Conservation (phyloP, 345 rosid species). For the Eucalyptus virginea region DNA sequence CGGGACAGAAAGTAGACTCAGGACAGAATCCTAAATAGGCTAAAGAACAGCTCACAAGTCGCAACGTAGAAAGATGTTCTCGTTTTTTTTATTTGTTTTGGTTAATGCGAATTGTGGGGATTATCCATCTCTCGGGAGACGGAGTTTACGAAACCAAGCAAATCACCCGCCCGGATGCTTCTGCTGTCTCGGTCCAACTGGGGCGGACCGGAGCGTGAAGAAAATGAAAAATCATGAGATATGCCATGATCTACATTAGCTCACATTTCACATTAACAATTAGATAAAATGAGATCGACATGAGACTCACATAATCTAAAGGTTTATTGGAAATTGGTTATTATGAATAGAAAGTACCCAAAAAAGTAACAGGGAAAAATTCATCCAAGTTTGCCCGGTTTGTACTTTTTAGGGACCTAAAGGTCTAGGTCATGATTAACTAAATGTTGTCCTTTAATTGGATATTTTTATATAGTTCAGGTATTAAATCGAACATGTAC, state of each 20-base stretch:
- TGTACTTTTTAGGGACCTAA: background rate
- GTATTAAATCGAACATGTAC: no score
- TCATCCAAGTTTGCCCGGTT: fast-evolving
- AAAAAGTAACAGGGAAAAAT: background rate
- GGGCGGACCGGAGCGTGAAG: background rate
- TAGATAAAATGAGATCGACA: background rate
- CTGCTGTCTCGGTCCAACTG: background rate
- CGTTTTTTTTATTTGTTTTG: no score
- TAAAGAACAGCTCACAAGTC: background rate
- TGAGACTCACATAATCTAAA: fast-evolving
- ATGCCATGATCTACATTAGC: background rate
- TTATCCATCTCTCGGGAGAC: no score
- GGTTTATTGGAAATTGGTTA: background rate
- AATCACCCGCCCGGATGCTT: no score
- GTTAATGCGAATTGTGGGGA: no score
- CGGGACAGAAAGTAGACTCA: background rate
- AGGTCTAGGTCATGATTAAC: background rate
- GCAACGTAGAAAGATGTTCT: background rate
- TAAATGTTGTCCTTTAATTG: background rate
- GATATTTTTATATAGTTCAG: no score
- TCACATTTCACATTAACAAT: fast-evolving
- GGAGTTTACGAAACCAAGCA: no score
- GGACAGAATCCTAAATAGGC: background rate
- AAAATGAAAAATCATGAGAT: background rate
- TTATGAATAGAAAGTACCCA: background rate